phyloP scores from a whole-genome alignment of 768 basidiomycete genomes.

The Roridomyces roridus region DNA sequence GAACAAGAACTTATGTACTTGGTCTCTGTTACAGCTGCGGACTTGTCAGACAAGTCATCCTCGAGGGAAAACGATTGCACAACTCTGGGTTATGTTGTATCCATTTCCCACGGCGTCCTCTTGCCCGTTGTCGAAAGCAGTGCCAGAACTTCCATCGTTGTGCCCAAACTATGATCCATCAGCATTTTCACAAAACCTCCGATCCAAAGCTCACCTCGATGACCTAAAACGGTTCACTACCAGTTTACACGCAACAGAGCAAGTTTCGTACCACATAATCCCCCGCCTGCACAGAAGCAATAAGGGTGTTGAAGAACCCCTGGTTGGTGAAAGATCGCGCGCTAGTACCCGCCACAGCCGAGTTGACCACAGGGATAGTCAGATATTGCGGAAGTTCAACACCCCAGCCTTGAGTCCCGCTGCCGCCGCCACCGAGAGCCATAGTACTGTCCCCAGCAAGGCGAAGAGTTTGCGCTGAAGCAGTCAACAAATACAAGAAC shows the following conservation, averaged over 20 bases:
- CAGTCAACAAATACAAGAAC: constrained; percentile 1
- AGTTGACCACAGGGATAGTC: constrained; percentile 32
- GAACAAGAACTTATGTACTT: constrained; percentile 17
- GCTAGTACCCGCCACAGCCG: constrained; percentile 27
- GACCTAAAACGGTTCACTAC: constrained; percentile 12
- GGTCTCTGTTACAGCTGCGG: constrained; percentile 26
- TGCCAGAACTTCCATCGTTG: constrained; percentile 29
- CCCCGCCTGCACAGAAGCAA: constrained; percentile 21
- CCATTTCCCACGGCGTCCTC: constrained; percentile 24
- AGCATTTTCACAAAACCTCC: too few species aligned
- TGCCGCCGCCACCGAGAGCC: constrained; percentile 18
- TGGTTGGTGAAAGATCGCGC: constrained; percentile 32
- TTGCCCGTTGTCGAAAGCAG: constrained; percentile 23
- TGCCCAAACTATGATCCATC: constrained; percentile 31
- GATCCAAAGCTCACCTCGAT: constrained; percentile 11
- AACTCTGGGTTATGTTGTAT: constrained; percentile 27
- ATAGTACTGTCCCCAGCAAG: constrained; percentile 18
- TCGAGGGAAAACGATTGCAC: too few species aligned
- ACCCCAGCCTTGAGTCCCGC: constrained; percentile 29
- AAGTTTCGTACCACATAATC: constrained; percentile 23
- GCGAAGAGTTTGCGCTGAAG: constrained; percentile 13
- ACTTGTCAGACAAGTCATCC: too few species aligned
- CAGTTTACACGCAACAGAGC: not conserved
- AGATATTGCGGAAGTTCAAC: constrained; percentile 21
- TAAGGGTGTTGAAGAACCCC: constrained; percentile 27